A percentile compares a stretch with the other conserved stretches of the same genome.
Conservation (phyloP, 176 grass and related monocot genomes). For the Carex pumila region DNA sequence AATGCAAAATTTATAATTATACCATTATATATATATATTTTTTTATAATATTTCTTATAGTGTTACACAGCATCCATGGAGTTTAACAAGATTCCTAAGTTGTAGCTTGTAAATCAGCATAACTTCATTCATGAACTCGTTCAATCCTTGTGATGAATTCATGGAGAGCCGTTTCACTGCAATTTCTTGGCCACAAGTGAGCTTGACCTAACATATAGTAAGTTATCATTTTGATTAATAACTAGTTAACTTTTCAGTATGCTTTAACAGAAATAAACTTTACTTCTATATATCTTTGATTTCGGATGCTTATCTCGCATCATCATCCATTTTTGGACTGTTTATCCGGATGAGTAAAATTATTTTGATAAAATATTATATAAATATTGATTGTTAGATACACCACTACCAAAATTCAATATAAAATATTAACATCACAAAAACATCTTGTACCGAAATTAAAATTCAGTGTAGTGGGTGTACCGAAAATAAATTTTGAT, state of each 20-base stretch:
- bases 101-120: conserved; percentile 48
- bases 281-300: background rate
- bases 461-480: no score
- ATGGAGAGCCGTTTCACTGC: conserved; percentile 52
- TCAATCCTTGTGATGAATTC: conserved; percentile 26
- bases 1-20: no score
- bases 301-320: background rate
- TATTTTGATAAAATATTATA: no score
- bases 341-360: no score
- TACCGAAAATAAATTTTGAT: no score
- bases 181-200: conserved; percentile 44
- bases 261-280: background rate
- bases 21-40: no score
- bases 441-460: no score
- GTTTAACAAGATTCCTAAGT: conserved; percentile 55
- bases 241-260: background rate
- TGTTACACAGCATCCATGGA: conserved; percentile 63
- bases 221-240: background rate
- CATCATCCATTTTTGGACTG: background rate
- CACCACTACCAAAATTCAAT: no score
- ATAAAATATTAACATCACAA: no score
- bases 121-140: conserved; percentile 77
- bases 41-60: no score
- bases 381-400: no score
- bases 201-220: conserved; percentile 21